These are phyloP conservation scores for Mallotus nudiflorus DNA, from an alignment of 345 rosid species.

Conservation along the genomic window DNA sequence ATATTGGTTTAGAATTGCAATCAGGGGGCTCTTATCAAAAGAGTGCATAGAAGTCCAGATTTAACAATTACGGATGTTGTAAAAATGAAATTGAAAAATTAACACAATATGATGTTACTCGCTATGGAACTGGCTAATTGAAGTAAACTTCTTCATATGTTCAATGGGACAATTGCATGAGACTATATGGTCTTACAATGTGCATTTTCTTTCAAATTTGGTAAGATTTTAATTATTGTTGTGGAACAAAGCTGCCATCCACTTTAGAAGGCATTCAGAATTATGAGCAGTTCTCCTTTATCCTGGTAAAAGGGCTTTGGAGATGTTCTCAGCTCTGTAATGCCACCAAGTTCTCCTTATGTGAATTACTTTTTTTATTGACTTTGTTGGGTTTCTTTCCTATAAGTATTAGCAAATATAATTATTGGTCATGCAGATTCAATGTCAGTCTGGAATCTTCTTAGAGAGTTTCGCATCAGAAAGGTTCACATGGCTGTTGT, in stretches of 20 bases:
- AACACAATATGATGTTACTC: background rate
- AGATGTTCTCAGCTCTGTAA: background rate
- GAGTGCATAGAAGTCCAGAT: background rate
- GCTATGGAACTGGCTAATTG: background rate
- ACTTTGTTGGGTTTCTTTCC: background rate
- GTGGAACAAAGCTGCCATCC: background rate
- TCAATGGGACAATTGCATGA: too few relatives aligned
- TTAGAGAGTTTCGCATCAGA: constrained; percentile 95
- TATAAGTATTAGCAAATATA: constrained; percentile 13
- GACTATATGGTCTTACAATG: constrained; percentile 1
- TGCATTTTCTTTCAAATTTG: background rate
- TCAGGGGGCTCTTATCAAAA: background rate
- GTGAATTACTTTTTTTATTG: background rate
- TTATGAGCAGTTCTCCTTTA: too few relatives aligned
- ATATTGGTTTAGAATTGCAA: constrained; percentile 1
- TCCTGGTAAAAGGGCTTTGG: background rate
- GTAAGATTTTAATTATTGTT: background rate
- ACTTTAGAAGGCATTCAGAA: background rate
- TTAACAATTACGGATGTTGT: background rate
- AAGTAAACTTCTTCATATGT: background rate
- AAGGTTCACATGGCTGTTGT: constrained; percentile 99
- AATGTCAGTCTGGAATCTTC: constrained; percentile 99
- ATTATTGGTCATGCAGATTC: constrained; percentile 65
- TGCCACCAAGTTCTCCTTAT: background rate
- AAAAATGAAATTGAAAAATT: background rate